Base-by-base conservation (phyloP, 352 stramenopile genomes). In the Phytopythium delawarense region DNA sequence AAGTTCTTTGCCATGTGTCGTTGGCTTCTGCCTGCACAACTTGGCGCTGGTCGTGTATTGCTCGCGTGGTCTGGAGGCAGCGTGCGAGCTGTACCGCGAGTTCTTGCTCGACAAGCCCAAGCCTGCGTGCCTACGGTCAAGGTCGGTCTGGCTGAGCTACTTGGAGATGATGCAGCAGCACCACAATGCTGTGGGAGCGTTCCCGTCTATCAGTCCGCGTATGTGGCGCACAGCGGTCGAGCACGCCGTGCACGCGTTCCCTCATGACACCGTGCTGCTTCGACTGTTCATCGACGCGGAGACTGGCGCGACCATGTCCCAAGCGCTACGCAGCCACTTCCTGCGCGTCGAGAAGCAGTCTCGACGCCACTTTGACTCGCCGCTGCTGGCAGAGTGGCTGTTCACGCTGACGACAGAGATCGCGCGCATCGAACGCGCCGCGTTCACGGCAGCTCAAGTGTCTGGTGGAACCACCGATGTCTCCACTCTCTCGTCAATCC, bases 271-370 rank as follows among this genome's bases (percentile, higher is more conserved):
- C 21, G 44, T 91, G 11, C 76, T 89, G 45, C 59, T 94, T 56
- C 74, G 85, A 11, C 72, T 94, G 20, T 92, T 91, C 65, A 69
- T 87, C 16, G 85, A 94, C 57, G 77, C 82, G 0, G 83, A 92
- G 56, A 84, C 77, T 2, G 79, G 75, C 44, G 87, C 84, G 48
- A 86, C 82, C 6, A 79, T 91, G 57, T 92, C 85, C 9, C 85
- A 91, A 53, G 77, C 76, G 8, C 74, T 91, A 35, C 85, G 81
- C 11, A 80, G 67, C 35, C 76, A 90, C 58, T 94, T 91, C 30
- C 20, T 79, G 46, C 62, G 34, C 1, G 66, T 83, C 13, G 66
- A 84, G 39, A 66, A 77, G 34, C 68, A 64, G 7, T 84, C 70
- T 65, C 69, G 65, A 42, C 78, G 83, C 18, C 73, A 88, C 55